Base-by-base conservation (phyloP, 1,284 basidiomycete species). In the Rhodotorula sp. region DNA sequence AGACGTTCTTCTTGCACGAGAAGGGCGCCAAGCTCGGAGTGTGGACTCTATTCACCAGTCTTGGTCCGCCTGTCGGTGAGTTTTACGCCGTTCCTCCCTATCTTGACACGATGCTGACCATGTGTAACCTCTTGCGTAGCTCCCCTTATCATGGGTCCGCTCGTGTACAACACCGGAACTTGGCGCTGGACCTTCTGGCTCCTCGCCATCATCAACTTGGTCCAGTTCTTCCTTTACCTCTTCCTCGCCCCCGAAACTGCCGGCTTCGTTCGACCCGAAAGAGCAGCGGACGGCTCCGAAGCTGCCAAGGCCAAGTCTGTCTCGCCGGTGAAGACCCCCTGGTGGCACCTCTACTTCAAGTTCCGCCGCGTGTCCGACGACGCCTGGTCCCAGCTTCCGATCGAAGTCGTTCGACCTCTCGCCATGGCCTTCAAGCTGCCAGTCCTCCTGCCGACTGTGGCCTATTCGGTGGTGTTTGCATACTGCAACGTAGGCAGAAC, bases 1-100 rank as follows among this genome's bases (percentile, higher is more conserved):
- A 75, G 60, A 72, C 72, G 68, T 72, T 70, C 64, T 75, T 75
- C 66, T 54, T 42, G n/a, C 71, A 72, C 64, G 71, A 75, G 63
- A 66, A 65, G 30, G 71, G 71, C 2, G 59, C 26, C 30, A 64
- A 53, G 49, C 17, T 66, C 37, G 71, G 73, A 22, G 44, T 75
- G 14, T 75, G 73, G 73, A 71, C 73, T 6, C 55, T 72, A 1
- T 24, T 75, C 4, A 65, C 60, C 29, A 54, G 53, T 18, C 46
- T 60, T 18, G n/a, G 58, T 48, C 29, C 26, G 17, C 29, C 58
- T 10, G 53, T 54, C 26, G 49, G 49, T 51, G 17, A 51, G 49
- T 51, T 22, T 20, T 4, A 2, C 57, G 22, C 37, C 37, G 37
- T 42, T 44, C 18, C 14, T 26, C n/a, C 37, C 15, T 6, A 42